Base-by-base conservation (phyloP, 2,329 filamentous ascomycete species). In the Cladosporium austrohemisphaericum region DNA sequence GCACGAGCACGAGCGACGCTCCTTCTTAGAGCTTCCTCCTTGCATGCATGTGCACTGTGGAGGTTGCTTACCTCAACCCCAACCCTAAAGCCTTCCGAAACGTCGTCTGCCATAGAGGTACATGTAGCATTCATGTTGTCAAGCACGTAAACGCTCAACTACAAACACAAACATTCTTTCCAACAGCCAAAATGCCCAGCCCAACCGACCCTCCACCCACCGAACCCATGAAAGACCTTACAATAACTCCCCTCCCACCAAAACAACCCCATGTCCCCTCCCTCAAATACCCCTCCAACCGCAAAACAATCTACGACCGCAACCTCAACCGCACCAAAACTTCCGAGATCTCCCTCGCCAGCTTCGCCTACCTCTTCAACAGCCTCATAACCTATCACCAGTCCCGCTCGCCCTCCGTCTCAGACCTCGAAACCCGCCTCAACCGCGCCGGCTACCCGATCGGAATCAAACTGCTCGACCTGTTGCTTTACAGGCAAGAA, bases 321-420 rank as follows among this genome's bases (percentile, higher is more conserved):
- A 90, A 95, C 54, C 77, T 97, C 54, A 96, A 96, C 71, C 86
- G 93, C 56, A 86, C 84, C 61, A 88, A 89, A 68, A 88, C 87
- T 60, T 81, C 87, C 51, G 92, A 97, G 75, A 81, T 94, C 58
- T 95, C 90, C 68, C 86, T 94, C 65, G 83, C 93, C 9, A 90
- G 88, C 71, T 97, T 98, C 71, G 92, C 93, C 33, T 97, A 95
- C 69, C 77, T 98, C 52, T 97, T 98, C 67, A 85, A 86, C 53
- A 92, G 96, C 74, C 95, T 97, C 87, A 91, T 98, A 41, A 85
- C 83, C 62, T 97, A 97, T 70, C 92, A 93, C 59, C 93, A 97
- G 68, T 80, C 84, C 62, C 79, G 88, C 54, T 92, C 96, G 48
- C 93, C 87, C 58, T 91, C 89, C 5, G 95, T 98, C 52, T 86